Conservation (phyloP, 2,329 filamentous ascomycete genomes). For the Epichloe baconii region DNA sequence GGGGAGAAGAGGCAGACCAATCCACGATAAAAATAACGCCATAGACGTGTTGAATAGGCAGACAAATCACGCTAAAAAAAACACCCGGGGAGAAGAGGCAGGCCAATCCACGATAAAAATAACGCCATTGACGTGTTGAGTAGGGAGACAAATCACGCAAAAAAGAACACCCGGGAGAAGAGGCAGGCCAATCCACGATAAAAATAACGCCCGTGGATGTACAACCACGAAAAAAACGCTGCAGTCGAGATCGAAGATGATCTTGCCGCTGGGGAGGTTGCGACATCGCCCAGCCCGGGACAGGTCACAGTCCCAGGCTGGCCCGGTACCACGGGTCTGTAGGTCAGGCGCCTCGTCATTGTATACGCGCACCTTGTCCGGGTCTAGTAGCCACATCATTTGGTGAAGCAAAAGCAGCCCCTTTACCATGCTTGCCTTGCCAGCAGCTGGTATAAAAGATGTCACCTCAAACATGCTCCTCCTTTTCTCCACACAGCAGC, state of each 20-base stretch:
- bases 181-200: too few relatives aligned
- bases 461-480: neutral
- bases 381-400: neutral
- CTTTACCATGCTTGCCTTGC: neutral
- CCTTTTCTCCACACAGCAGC: too few relatives aligned
- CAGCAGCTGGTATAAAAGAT: conserved; percentile 3
- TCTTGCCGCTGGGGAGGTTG: neutral
- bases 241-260: too few relatives aligned
- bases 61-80: too few relatives aligned
- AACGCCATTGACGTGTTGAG: too few relatives aligned
- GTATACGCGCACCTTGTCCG: neutral
- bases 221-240: neutral
- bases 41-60: too few relatives aligned
- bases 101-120: too few relatives aligned
- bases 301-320: conserved; percentile 3
- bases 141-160: too few relatives aligned
- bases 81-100: too few relatives aligned
- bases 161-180: too few relatives aligned
- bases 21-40: too few relatives aligned
- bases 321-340: conserved; percentile 4
- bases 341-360: conserved; percentile 1
- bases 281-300: conserved; percentile 1
- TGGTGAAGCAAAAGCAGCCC: conserved; percentile 2
- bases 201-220: neutral
- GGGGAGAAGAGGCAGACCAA: too few relatives aligned